Conservation (phyloP, 352 stramenopile species). For the Phytophthora pistaciae region DNA sequence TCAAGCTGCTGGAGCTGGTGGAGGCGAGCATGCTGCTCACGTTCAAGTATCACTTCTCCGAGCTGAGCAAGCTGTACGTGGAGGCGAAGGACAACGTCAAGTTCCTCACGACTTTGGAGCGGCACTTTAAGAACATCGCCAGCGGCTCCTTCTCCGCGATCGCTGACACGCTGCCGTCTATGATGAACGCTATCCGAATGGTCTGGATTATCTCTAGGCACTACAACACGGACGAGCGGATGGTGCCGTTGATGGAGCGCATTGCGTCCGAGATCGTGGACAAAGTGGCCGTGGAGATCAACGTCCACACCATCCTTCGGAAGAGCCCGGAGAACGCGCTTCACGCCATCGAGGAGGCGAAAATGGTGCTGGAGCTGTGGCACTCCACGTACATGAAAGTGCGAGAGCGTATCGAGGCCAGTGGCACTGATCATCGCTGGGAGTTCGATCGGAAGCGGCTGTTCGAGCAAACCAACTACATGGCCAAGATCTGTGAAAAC, state of each 20-base stretch:
- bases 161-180: constrained; percentile 93
- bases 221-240: constrained; percentile 98
- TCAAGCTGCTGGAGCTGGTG: constrained; percentile 93
- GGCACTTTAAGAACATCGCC: constrained; percentile 96
- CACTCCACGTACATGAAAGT: constrained; percentile 96
- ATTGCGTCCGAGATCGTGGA: constrained; percentile 95
- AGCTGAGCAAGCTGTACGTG: constrained; percentile 95
- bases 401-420: constrained; percentile 94
- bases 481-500: constrained; percentile 96
- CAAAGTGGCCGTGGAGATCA: constrained; percentile 93
- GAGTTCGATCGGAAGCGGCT: constrained; percentile 96
- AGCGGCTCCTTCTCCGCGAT: constrained; percentile 93
- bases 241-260: constrained; percentile 96
- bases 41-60: constrained; percentile 96
- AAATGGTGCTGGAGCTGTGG: constrained; percentile 94
- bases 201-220: constrained; percentile 98
- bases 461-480: constrained; percentile 98
- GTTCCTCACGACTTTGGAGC: constrained; percentile 96
- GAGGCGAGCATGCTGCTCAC: constrained; percentile 92
- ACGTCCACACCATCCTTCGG: constrained; percentile 91
- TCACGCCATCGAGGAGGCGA: constrained; percentile 90
- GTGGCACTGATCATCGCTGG: constrained; percentile 95
- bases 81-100: constrained; percentile 98
- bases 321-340: constrained; percentile 82
- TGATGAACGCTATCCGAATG: constrained; percentile 98